phyloP scores from a whole-genome alignment of 169 alveolate species.

The Plasmodium berghei region DNA sequence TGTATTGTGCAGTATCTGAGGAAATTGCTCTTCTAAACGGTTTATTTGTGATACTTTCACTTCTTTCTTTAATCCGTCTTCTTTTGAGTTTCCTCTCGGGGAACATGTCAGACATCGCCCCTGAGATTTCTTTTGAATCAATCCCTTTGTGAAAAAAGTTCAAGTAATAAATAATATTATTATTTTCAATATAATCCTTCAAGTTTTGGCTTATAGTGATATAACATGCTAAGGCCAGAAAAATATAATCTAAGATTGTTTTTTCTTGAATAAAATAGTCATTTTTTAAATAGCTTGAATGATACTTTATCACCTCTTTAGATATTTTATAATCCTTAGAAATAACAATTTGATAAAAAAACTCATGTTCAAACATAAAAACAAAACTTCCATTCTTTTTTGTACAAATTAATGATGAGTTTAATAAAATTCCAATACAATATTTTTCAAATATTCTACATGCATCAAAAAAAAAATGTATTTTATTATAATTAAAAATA shows the following conservation, averaged over 20 bases:
- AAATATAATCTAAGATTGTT: constrained; percentile 60
- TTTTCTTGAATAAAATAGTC: constrained; percentile 58
- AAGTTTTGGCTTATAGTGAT: constrained; percentile 60
- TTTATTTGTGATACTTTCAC: not conserved
- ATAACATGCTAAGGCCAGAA: constrained; percentile 57
- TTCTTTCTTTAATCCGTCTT: not conserved
- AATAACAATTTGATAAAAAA: constrained; percentile 38
- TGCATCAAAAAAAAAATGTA: constrained; percentile 10
- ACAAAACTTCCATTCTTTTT: constrained; percentile 30
- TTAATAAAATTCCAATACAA: constrained; percentile 60
- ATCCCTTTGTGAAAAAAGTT: constrained; percentile 24
- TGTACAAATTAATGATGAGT: constrained; percentile 48
- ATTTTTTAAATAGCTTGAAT: constrained; percentile 26
- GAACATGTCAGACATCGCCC: not conserved
- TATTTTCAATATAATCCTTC: constrained; percentile 23
- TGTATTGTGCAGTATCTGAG: not conserved
- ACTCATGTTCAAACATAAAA: constrained; percentile 67
- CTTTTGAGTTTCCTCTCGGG: not conserved
- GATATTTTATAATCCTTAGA: not conserved
- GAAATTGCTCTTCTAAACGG: not conserved
- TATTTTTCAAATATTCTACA: constrained; percentile 50
- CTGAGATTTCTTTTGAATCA: not conserved
- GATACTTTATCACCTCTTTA: constrained; percentile 7
- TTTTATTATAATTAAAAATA: constrained; percentile 51
- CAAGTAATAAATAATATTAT: constrained; percentile 31